These are phyloP conservation scores for Bertia moriformis DNA, from an alignment of 2,329 filamentous ascomycete genomes.

Conservation along the genomic window DNA sequence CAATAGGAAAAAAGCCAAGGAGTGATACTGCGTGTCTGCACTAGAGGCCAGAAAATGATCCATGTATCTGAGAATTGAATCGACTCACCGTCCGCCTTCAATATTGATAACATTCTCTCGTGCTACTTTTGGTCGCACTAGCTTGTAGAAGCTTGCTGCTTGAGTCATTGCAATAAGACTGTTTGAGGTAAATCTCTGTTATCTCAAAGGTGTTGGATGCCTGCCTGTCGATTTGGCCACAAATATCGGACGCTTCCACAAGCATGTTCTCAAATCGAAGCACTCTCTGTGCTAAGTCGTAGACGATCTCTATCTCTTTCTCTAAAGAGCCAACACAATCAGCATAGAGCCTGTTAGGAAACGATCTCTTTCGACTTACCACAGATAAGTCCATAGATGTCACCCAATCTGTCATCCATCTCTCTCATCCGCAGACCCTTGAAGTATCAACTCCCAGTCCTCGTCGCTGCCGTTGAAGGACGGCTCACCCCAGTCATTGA, in stretches of 20 bases:
- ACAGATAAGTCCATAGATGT: not conserved
- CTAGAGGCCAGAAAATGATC: too few species aligned
- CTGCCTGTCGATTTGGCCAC: not conserved
- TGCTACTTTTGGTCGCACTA: not conserved
- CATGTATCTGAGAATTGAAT: too few species aligned
- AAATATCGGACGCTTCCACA: not conserved
- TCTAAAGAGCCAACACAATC: not conserved
- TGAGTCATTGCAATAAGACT: not conserved
- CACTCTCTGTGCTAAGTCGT: not conserved
- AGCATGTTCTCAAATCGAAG: not conserved
- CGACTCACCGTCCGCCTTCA: not conserved
- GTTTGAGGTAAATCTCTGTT: not conserved
- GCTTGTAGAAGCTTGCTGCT: not conserved
- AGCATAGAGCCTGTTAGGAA: not conserved
- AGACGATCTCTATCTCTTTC: conserved; percentile 1
- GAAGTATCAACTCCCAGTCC: not conserved
- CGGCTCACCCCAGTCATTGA: not conserved
- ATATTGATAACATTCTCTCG: not conserved
- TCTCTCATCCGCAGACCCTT: not conserved
- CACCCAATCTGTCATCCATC: not conserved
- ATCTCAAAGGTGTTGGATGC: not conserved
- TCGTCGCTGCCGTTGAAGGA: not conserved
- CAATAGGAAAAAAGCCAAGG: too few species aligned
- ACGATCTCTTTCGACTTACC: not conserved
- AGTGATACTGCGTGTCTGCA: too few species aligned